Base-by-base conservation (phyloP, 306 rosid species). In the Vicia sativa region DNA sequence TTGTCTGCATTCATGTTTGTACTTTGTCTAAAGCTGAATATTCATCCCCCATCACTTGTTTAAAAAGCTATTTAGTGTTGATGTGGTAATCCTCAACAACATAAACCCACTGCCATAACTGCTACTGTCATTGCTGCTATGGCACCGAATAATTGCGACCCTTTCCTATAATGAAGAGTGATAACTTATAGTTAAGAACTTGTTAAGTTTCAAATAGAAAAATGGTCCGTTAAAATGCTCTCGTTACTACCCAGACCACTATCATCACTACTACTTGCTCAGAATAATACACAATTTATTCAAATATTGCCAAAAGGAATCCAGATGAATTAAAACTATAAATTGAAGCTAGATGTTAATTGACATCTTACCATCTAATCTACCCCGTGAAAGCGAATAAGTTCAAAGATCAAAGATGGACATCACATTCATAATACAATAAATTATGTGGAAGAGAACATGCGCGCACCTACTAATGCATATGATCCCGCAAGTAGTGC, bases 381-480 rank as follows among this genome's bases (percentile, higher is more conserved):
- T 55, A 48, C 49, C 53, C 14, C 23, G 6, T 11, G 39, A 64
- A 44, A 70, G 70, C 35, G 61, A 19, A 55, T 21, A 46, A 39
- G 29, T 60, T 44, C 14, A 63, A 12, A 12, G 37, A 21, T 41
- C n/a, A n/a, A n/a, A n/a, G n/a, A n/a, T n/a, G 45, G 21, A 77
- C 15, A 70, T 44, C 16, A 41, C 64, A 19, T 65, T 41, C 39
- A 45, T 57, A 68, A 31, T 19, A 65, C 48, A 45, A 64, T 16
- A n/a, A n/a, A 25, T 76, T 59, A 68, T 5, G 16, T 42, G 64
- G 66, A 60, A 73, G 67, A 80, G 69, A 72, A 70, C 45, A 28
- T 29, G n/a, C 38, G 69, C 89, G 28, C 62, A 86, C 98, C 98
- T 77, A 76, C 43, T 56, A 86, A 53, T 50, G 83, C 98, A 81